Evolutionary conservation across 345 rosid genomes (phyloP).

Genomic region (Rubroshorea leprosula): DNA sequence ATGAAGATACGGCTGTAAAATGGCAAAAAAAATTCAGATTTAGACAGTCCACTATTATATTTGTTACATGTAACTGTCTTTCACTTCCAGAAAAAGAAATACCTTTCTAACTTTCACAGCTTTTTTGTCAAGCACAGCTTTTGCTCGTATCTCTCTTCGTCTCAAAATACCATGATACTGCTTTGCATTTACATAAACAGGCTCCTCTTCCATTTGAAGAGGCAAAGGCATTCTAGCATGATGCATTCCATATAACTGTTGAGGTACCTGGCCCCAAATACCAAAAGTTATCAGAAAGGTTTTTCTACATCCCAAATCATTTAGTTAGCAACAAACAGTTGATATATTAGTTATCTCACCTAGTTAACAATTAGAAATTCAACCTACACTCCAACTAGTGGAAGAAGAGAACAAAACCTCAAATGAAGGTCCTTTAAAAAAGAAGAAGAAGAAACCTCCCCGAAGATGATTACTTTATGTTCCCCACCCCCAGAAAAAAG

Average conservation of each 20-base stretch:
- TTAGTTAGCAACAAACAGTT: not conserved
- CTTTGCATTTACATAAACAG: constrained; percentile 71
- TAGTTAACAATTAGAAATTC: too few species aligned
- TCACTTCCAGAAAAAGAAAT: not conserved
- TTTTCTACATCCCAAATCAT: constrained; percentile 1
- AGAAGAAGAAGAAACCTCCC: not conserved
- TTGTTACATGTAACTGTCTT: not conserved
- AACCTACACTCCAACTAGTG: too few species aligned
- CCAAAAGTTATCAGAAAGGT: constrained; percentile 2
- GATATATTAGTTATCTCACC: not conserved
- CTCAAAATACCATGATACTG: constrained; percentile 68
- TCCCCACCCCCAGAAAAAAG: too few species aligned
- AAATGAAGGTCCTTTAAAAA: not conserved
- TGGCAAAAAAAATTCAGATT: constrained; percentile 10
- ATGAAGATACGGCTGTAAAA: constrained; percentile 66
- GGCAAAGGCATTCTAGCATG: constrained; percentile 67
- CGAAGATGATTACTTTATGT: too few species aligned
- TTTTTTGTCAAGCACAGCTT: constrained; percentile 65
- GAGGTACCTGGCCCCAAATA: constrained; percentile 25
- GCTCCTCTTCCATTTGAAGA: constrained; percentile 64
- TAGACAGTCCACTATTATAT: not conserved
- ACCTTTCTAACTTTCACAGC: constrained; percentile 58
- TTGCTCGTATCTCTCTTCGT: constrained; percentile 62
- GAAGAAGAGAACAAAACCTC: not conserved
- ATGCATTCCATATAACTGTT: constrained; percentile 42